These are phyloP conservation scores for Lophium mytilinum DNA, from an alignment of 495 filamentous ascomycete genomes.

Conservation along the genomic window DNA sequence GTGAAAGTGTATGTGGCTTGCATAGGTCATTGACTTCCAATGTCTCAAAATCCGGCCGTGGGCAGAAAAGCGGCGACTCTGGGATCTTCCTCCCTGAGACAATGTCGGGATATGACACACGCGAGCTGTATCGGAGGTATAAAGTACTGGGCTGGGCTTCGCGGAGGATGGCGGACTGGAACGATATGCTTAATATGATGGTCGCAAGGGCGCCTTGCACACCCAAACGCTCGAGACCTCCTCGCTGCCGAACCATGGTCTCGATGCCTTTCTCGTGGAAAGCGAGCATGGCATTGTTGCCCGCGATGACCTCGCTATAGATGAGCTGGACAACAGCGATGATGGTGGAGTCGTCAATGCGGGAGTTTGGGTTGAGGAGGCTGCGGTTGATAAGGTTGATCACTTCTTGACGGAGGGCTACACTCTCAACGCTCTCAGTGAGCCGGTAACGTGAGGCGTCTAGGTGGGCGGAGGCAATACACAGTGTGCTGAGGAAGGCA, in stretches of 20 bases:
- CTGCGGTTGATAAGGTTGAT: slow-evolving; percentile 24
- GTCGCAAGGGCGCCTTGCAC: slow-evolving; percentile 19
- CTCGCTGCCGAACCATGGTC: slow-evolving; percentile 25
- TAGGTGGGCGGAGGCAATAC: slow-evolving; percentile 28
- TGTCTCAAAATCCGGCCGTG: slow-evolving; percentile 15
- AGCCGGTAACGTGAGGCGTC: slow-evolving; percentile 23
- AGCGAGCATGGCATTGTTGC: slow-evolving; percentile 18
- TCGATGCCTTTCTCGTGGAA: slow-evolving; percentile 26
- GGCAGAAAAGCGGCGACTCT: slow-evolving; percentile 27
- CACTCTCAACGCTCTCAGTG: slow-evolving; percentile 18
- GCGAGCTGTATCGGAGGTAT: slow-evolving; percentile 19
- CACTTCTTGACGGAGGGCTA: slow-evolving; percentile 23
- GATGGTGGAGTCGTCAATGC: slow-evolving; percentile 25
- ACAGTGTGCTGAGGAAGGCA: slow-evolving; percentile 33
- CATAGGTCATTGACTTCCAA: slow-evolving; percentile 10
- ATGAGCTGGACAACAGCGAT: slow-evolving; percentile 31
- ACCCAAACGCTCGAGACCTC: slow-evolving; percentile 21
- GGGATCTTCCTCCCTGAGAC: slow-evolving; percentile 6
- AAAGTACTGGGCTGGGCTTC: slow-evolving; percentile 18
- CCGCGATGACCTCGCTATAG: slow-evolving; percentile 26
- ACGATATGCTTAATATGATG: slow-evolving; percentile 17
- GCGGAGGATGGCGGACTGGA: slow-evolving; percentile 21
- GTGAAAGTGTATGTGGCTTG: neutral
- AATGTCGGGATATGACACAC: slow-evolving; percentile 3
- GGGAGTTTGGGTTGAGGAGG: slow-evolving; percentile 19